Base-by-base conservation (phyloP, 352 stramenopile species). In the Pythium sp. region DNA sequence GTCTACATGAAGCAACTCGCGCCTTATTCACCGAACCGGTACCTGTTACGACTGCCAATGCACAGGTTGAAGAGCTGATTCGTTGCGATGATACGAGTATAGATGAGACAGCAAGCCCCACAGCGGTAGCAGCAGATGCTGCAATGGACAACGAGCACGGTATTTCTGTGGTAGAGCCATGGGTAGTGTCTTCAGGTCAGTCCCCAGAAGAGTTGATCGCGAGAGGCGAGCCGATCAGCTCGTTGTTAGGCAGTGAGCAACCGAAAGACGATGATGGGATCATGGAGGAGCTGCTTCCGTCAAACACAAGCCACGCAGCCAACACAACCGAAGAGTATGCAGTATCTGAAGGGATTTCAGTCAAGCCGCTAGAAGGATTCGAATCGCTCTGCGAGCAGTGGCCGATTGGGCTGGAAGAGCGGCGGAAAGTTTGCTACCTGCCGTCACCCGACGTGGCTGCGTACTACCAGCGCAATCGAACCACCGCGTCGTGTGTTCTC, bases 361-460 rank as follows among this genome's bases (percentile, higher is more conserved):
- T 28, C 32, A 22, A 54, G 1, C 4, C 26, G 9, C 30, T 47
- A 8, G 58, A 69, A 20, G 30, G 58, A 5, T 63, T 76, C 30
- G 61, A 63, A n/a, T 62, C 57, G 14, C 34, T 92, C 8, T 82
- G 77, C 46, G 54, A 74, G 1, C 72, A 75, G 5, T 92, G 84
- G 84, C 84, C 84, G 18, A 60, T 49, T 1, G 72, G 79, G 14
- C 77, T 92, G 1, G 68, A 78, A 46, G 75, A 84, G 53, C 79
- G 84, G 24, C 71, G 80, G 51, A 72, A 68, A 24, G 65, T 75
- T 32, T 90, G 67, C 79, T 87, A 77, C 69, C 56, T 73, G 36
- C 70, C 67, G 43, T 64, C 43, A 9, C 56, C 30, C 14, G 57
- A 64, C 20, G 64, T 65, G 5, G 26, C 65, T 20, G 47, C 51